Percentiles rank a stretch among this genome's conserved stretches.
phyloP scores from a whole-genome alignment of 2,329 filamentous ascomycete species.

The Epichloe hybrida region DNA sequence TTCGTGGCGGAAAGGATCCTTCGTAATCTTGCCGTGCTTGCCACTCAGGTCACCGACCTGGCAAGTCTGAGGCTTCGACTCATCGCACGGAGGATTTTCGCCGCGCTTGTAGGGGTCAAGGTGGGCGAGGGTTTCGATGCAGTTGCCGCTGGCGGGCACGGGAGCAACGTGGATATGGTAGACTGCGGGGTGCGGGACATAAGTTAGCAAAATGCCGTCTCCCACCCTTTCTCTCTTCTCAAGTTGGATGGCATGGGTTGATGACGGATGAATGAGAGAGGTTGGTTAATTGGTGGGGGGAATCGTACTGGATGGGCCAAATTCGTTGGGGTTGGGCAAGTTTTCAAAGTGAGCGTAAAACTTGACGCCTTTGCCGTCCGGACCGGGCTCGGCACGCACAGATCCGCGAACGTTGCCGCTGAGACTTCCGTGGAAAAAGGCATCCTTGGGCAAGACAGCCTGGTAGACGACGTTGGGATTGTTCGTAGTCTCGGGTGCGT shows the following conservation, averaged over 20 bases:
- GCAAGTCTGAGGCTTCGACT: conserved; percentile 45
- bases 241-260: no score
- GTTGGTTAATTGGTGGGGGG: not conserved
- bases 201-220: not conserved
- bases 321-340: conserved; percentile 41
- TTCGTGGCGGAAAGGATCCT: conserved; percentile 32
- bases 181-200: conserved; percentile 24
- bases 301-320: conserved; percentile 46
- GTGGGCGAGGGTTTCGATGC: conserved; percentile 52
- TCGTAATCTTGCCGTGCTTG: conserved; percentile 52
- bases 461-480: conserved; percentile 45
- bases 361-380: conserved; percentile 39
- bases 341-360: conserved; percentile 44
- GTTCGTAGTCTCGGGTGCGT: conserved; percentile 37
- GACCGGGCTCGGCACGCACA: conserved; percentile 31
- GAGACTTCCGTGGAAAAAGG: conserved; percentile 39
- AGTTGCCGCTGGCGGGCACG: conserved; percentile 56
- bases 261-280: no score
- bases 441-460: conserved; percentile 39
- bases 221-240: no score
- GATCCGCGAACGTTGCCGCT: conserved; percentile 32
- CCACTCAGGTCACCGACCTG: conserved; percentile 66
- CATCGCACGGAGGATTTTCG: conserved; percentile 48
- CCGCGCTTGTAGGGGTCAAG: conserved; percentile 57
- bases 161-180: conserved; percentile 61